Percentiles rank a stretch among this genome's conserved stretches.
Conservation (phyloP, 768 basidiomycete genomes). For the Pleurotus giganteus region DNA sequence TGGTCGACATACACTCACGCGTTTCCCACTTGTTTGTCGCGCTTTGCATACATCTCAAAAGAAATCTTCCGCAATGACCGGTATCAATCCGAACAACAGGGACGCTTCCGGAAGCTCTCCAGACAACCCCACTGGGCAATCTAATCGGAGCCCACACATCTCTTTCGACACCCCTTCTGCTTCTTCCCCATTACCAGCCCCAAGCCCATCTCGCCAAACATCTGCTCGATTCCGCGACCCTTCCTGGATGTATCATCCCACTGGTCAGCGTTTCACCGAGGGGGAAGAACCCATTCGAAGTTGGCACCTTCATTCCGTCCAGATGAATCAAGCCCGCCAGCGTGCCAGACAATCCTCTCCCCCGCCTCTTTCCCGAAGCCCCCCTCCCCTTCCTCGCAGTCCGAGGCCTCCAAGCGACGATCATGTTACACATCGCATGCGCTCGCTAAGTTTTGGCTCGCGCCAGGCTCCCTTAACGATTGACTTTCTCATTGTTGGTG, state of each 20-base stretch:
- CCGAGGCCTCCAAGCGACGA: not conserved
- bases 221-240: constrained; percentile 8
- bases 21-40: not conserved
- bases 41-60: not conserved
- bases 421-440: constrained; percentile 1
- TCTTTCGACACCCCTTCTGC: not conserved
- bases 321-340: constrained; percentile 5
- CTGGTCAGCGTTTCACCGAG: constrained; percentile 8
- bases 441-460: constrained; percentile 14
- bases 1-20: not conserved
- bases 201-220: constrained; percentile 1
- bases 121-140: constrained; percentile 2
- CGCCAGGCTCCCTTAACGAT: constrained; percentile 27
- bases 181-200: not conserved
- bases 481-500: constrained; percentile 48
- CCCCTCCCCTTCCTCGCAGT: not conserved
- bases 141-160: constrained; percentile 5
- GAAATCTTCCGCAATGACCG: constrained; percentile 5
- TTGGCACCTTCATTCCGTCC: constrained; percentile 8
- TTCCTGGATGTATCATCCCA: constrained; percentile 9
- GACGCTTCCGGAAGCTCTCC: constrained; percentile 3
- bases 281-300: constrained; percentile 3
- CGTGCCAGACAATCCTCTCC: not conserved
- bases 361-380: constrained; percentile 1
- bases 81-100: constrained; percentile 8